Conservation (phyloP, 768 basidiomycete species). For the Kockovaella imperatae region DNA sequence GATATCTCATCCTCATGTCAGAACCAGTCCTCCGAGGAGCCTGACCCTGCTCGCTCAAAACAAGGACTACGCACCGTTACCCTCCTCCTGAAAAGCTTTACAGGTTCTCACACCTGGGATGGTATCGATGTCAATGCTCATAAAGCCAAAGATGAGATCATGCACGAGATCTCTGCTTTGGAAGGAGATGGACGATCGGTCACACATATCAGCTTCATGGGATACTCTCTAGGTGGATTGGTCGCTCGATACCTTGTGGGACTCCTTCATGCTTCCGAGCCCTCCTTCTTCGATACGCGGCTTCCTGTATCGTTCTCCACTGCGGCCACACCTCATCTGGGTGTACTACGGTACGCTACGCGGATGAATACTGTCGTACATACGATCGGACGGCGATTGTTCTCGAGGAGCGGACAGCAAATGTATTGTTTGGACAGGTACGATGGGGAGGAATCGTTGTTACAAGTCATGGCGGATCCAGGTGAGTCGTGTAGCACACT, state of each 20-base stretch:
- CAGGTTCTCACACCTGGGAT: constrained; percentile 36
- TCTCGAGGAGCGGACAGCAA: constrained; percentile 35
- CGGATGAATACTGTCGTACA: constrained; percentile 26
- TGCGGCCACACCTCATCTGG: constrained; percentile 39
- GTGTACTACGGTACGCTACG: constrained; percentile 31
- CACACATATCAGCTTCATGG: constrained; percentile 26
- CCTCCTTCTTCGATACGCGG: constrained; percentile 29
- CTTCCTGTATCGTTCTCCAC: constrained; percentile 38
- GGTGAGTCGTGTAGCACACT: too few species aligned
- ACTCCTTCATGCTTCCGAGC: constrained; percentile 24
- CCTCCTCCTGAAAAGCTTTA: constrained; percentile 14
- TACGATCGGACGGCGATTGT: constrained; percentile 22
- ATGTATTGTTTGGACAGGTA: constrained; percentile 37
- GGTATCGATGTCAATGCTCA: constrained; percentile 40
- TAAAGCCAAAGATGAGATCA: constrained; percentile 28
- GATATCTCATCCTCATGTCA: background rate
- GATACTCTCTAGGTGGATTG: constrained; percentile 42
- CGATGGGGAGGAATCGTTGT: constrained; percentile 21
- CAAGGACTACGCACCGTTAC: constrained; percentile 13
- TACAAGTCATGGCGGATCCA: constrained; percentile 41
- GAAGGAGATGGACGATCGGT: constrained; percentile 22
- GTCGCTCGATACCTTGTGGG: constrained; percentile 39
- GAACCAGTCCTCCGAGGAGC: too few species aligned
- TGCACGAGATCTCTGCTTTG: constrained; percentile 27
- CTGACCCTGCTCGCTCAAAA: background rate